Conservation (phyloP, 768 basidiomycete species). For the Amanita pallidorosea region DNA sequence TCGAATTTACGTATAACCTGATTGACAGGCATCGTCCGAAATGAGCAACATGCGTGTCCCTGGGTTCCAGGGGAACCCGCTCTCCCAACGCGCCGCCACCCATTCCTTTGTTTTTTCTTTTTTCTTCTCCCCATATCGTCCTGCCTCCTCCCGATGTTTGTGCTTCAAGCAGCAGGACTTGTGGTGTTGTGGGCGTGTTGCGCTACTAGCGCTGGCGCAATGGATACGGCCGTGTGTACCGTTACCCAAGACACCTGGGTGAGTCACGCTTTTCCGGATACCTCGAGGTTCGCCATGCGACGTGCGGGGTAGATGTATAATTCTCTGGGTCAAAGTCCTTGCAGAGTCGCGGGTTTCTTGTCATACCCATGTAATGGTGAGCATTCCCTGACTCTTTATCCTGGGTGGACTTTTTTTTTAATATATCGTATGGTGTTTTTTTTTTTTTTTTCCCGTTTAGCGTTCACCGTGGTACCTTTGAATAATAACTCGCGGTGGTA, state of each 20-base stretch:
- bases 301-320: background rate
- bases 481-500: slow-evolving; percentile 1
- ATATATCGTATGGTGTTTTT: too few species aligned
- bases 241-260: background rate
- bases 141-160: background rate
- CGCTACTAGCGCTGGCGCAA: too few species aligned
- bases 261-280: background rate
- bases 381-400: background rate
- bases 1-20: background rate
- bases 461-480: background rate
- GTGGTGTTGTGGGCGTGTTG: background rate
- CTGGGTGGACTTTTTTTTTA: background rate
- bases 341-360: slow-evolving; percentile 1
- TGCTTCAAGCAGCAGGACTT: background rate
- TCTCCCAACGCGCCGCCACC: background rate
- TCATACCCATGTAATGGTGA: background rate
- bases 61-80: background rate
- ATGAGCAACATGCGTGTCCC: background rate
- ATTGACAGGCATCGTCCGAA: background rate
- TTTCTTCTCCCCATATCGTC: background rate
- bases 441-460: background rate
- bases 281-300: background rate
- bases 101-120: too few species aligned
- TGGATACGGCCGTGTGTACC: background rate
- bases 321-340: background rate